phyloP scores from a whole-genome alignment of 495 filamentous ascomycete genomes.

The Aspergillus incahuasiensis region DNA sequence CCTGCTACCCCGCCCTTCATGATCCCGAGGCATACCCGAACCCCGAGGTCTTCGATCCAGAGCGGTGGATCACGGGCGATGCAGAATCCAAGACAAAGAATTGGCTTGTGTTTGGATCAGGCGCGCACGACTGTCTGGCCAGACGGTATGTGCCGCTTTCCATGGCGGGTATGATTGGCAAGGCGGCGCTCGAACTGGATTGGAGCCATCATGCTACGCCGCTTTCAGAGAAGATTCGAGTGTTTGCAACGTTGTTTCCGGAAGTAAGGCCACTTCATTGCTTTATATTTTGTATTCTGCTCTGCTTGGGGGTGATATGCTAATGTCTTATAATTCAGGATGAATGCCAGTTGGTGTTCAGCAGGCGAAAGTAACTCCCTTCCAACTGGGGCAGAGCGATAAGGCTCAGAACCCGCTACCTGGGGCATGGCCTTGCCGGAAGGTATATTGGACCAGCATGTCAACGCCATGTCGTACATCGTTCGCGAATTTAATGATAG shows the following conservation, averaged over 20 bases:
- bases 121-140: slow-evolving; percentile 88
- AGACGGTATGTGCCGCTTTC: slow-evolving; percentile 82
- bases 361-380: too few species aligned
- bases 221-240: slow-evolving; percentile 81
- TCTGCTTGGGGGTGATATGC: too few species aligned
- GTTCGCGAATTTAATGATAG: too few species aligned
- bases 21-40: slow-evolving; percentile 83
- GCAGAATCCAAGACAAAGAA: slow-evolving; percentile 91
- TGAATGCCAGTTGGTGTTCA: too few species aligned
- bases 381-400: too few species aligned
- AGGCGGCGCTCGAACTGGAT: slow-evolving; percentile 73
- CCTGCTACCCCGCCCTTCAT: slow-evolving; percentile 79
- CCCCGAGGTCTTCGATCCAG: slow-evolving; percentile 76
- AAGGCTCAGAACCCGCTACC: too few species aligned
- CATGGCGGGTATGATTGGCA: slow-evolving; percentile 82
- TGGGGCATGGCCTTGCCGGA: too few species aligned
- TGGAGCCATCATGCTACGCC: slow-evolving; percentile 81
- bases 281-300: too few species aligned
- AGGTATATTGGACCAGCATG: too few species aligned
- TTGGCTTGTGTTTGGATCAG: slow-evolving; percentile 90
- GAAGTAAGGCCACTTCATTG: too few species aligned
- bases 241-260: slow-evolving; percentile 93
- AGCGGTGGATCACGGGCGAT: slow-evolving; percentile 83
- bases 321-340: too few species aligned
- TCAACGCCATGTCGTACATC: too few species aligned